phyloP scores from a whole-genome alignment of 345 rosid species.

The Hypericum androsaemum region DNA sequence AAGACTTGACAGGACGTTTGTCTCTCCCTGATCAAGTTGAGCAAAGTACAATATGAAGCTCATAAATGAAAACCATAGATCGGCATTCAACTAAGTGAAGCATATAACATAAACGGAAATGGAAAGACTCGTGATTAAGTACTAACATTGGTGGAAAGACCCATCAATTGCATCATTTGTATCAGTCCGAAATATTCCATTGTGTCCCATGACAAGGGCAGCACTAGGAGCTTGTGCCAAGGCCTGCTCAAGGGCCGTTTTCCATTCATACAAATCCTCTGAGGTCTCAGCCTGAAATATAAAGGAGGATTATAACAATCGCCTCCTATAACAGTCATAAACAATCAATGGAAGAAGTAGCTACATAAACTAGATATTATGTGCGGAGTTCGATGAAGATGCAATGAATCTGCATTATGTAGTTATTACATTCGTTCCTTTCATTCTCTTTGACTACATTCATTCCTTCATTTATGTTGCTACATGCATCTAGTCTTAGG shows the following conservation, averaged over 20 bases:
- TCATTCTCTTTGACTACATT: no score
- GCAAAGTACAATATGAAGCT: constrained; percentile 9
- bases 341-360: constrained; percentile 5
- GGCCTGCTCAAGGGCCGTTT: constrained; percentile 85
- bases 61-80: constrained; percentile 8
- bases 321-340: neutral
- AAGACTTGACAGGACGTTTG: constrained; percentile 76
- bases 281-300: constrained; percentile 74
- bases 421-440: no score
- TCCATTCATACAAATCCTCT: constrained; percentile 93
- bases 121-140: constrained; percentile 12
- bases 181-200: constrained; percentile 76
- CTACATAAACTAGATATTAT: no score
- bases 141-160: constrained; percentile 68
- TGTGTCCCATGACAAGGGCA: constrained; percentile 88
- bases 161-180: constrained; percentile 69
- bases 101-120: neutral
- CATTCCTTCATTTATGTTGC: no score
- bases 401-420: no score
- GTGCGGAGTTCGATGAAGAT: no score
- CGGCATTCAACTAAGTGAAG: constrained; percentile 1
- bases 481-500: no score
- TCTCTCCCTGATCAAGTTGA: constrained; percentile 64
- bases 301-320: constrained; percentile 6
- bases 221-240: constrained; percentile 97